Evolutionary conservation across 345 rosid genomes (phyloP), one percentile per base, ranked within the genome.

Genomic region (Rhodomyrtus tomentosa): DNA sequence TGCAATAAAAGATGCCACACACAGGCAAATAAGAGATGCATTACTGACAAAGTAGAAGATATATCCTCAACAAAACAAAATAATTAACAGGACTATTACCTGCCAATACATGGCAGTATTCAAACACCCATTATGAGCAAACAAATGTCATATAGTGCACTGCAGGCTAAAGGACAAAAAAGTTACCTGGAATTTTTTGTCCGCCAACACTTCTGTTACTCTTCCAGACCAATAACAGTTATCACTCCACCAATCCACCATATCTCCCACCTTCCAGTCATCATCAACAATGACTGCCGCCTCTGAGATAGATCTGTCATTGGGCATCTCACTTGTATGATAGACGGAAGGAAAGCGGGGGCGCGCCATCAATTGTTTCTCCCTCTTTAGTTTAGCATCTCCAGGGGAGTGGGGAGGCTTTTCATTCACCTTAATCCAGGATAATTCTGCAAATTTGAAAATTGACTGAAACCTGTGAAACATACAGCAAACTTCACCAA

Each of bases 171-270:
- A 68, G 13, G 25, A 74, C 85, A 74, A 51, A 82, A 72, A 42
- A 4, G 62, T 83, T 89, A 93, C 98, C 95, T 48, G 73, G 83
- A 86, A 84, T 83, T 87, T 91, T 22, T 84, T 90, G 20, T 88
- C 76, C 72, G 58, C 89, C 82, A 93, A 62, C 36, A 54, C 84
- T 86, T 89, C 83, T 9, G 85, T 88, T 72, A 94, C 40, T 36
- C 72, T 88, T 76, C 93, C 95, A 80, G 94, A 89, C 95, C 98
- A 94, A 88, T 85, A 92, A 87, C 94, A 92, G 53, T 38, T 74
- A 86, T 86, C 89, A 79, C 82, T n/a, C 91, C 91, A 91, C 98
- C 95, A 94, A 86, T 94, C 98, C 51, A 94, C 95, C 86, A 91
- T 86, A 89, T 93, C 95, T 54, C 95, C 95, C 82, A 90, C 93